Conservation (phyloP, 116 monocot genomes). For the Phalaenopsis hybrid region DNA sequence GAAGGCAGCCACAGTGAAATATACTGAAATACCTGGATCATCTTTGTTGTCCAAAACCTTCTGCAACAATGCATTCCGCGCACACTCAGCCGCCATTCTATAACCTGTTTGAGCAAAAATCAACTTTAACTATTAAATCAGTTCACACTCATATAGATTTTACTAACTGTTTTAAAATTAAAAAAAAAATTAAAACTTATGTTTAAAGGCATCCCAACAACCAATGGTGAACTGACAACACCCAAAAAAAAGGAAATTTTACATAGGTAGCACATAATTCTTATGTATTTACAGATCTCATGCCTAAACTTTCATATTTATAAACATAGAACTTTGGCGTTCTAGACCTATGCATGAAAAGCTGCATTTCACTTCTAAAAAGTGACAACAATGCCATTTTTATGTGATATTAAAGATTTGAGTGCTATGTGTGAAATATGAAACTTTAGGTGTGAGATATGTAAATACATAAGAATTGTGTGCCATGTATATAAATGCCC, state of each 20-base stretch:
- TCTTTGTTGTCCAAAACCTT: conserved; percentile 77
- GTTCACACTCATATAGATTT: background rate
- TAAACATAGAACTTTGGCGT: too few species aligned
- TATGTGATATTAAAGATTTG: too few species aligned
- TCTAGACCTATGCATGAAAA: too few species aligned
- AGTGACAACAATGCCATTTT: too few species aligned
- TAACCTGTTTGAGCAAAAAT: conserved; percentile 46
- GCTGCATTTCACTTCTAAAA: too few species aligned
- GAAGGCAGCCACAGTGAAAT: background rate
- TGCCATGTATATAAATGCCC: too few species aligned
- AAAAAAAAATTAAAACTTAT: background rate
- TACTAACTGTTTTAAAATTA: background rate
- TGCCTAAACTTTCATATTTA: too few species aligned
- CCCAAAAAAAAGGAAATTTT: background rate
- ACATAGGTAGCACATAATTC: too few species aligned
- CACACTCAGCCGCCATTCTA: conserved; percentile 93
- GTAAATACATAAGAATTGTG: too few species aligned
- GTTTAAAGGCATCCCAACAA: background rate
- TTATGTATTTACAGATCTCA: too few species aligned
- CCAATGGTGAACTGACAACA: background rate
- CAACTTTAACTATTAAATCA: background rate
- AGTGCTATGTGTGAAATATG: too few species aligned
- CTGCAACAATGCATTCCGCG: conserved; percentile 57
- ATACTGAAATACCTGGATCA: conserved; percentile 53
- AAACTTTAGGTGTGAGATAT: too few species aligned